Percentiles rank a stretch among this genome's conserved stretches.
These are phyloP conservation scores for Macadamia tetraphylla DNA, from an alignment of 164 flowering plant genomes.

Conservation along the genomic window DNA sequence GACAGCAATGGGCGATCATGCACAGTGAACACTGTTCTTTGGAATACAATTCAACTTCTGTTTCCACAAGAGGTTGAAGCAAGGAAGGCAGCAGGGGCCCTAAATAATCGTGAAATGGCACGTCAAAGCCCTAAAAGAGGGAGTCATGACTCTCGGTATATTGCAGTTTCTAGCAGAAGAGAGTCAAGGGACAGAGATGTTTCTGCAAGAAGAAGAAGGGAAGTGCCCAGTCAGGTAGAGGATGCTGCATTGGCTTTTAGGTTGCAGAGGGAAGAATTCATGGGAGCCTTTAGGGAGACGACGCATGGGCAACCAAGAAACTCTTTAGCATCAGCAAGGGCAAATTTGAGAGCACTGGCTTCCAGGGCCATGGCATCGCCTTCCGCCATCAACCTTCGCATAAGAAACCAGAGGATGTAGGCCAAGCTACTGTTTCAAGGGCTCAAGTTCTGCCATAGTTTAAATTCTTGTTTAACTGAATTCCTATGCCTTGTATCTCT, in stretches of 20 bases:
- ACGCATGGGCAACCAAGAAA: slow-evolving; percentile 6
- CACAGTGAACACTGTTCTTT: slow-evolving; percentile 84
- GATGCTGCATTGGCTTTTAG: slow-evolving; percentile 91
- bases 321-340: slow-evolving; percentile 40
- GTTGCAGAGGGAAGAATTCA: slow-evolving; percentile 83
- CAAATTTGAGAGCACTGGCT: slow-evolving; percentile 78
- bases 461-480: too few species aligned
- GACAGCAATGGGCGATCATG: slow-evolving; percentile 85
- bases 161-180: neutral
- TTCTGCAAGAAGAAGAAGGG: slow-evolving; percentile 22
- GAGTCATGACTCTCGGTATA: neutral
- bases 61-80: slow-evolving; percentile 78
- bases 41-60: slow-evolving; percentile 94
- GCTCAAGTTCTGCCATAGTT: neutral
- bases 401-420: slow-evolving; percentile 17
- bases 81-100: slow-evolving; percentile 40
- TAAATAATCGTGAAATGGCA: slow-evolving; percentile 22
- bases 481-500: too few species aligned
- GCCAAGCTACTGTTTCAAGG: neutral
- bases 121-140: slow-evolving; percentile 12
- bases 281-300: slow-evolving; percentile 43
- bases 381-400: slow-evolving; percentile 48
- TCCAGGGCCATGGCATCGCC: slow-evolving; percentile 51
- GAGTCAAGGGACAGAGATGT: neutral
- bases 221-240: slow-evolving; percentile 43